Percentiles rank a stretch among this genome's conserved stretches.
phyloP scores from a whole-genome alignment of 352 stramenopile genomes.

The Globisporangium polare region DNA sequence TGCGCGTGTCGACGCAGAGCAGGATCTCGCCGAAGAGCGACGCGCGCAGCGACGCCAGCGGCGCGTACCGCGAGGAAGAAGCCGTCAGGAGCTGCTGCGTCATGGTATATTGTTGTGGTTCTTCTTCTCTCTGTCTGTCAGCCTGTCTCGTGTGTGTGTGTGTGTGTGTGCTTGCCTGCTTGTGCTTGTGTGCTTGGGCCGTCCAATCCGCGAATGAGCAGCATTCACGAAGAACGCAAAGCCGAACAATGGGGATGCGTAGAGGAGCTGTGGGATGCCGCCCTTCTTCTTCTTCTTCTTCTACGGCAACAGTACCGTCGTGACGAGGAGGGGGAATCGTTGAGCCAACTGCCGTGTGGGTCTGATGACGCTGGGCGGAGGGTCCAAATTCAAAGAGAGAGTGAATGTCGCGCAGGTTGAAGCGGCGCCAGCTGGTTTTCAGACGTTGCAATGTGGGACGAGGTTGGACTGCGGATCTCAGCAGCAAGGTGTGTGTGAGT shows the following conservation, averaged over 20 bases:
- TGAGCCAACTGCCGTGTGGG: not conserved
- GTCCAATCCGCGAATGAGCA: not conserved
- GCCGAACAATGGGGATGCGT: not conserved
- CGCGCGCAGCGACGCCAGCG: constrained; percentile 35
- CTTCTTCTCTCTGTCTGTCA: not conserved
- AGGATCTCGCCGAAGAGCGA: constrained; percentile 74
- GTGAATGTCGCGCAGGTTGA: constrained; percentile 1
- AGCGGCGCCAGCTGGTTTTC: no score
- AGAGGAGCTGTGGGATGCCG: not conserved
- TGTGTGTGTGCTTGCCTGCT: not conserved
- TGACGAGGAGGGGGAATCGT: not conserved
- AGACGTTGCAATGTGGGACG: no score
- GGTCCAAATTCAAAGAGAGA: not conserved
- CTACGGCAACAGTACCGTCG: no score
- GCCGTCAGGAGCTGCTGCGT: constrained; percentile 3
- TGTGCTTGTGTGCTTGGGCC: not conserved
- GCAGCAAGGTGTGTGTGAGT: no score
- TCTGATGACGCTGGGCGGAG: no score
- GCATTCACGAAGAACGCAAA: constrained; percentile 3
- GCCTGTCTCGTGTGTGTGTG: not conserved
- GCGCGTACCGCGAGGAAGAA: constrained; percentile 36
- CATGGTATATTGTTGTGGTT: not conserved
- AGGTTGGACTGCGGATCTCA: no score
- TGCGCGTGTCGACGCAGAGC: constrained; percentile 51
- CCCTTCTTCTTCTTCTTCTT: not conserved